Base-by-base conservation (phyloP, 2,329 filamentous ascomycete genomes). In the Plectosphaerella cucumerina region DNA sequence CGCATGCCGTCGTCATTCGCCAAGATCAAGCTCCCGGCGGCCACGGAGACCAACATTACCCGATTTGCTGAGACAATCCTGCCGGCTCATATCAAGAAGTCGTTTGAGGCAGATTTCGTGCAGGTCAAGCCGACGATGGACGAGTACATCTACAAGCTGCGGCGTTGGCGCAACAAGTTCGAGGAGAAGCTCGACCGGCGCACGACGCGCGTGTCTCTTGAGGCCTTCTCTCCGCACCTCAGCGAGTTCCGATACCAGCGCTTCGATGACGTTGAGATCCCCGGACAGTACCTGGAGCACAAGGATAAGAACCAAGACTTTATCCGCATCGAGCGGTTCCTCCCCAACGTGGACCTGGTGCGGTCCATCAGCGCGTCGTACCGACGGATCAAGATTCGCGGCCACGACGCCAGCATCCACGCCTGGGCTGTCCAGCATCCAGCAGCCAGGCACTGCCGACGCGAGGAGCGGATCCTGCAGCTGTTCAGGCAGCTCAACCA, bases 231-330 rank as follows among this genome's bases (percentile, higher is more conserved):
- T 44, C 89, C 90, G 45, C 89, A 96, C 63, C 81, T 99, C 42
- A 96, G 90, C 70, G 94, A 97, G 65, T 99, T 99, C 77, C 82
- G 90, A 37, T 99, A 96, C 76, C 86, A 94, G 67, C 97, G 97
- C 68, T 97, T 99, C 59, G 94, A 99, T 63, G 95, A 99, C 62
- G 93, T 99, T 12, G 94, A 99, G 70, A 85, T 99, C 34, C 95
- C 95, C 3, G 94, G 94, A 1, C 94, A 99, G 66, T 99, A 99
- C 68, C 75, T 97, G 56, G 86, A 96, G 65, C 94, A 97, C 72
- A 95, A 94, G 69, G 95, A 99, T 63, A 99, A 97, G 81, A 99
- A 99, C 68, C 91, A 96, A 61, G 94, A 99, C 67, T 99, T 99
- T 65, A 87, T 99, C 58, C 87, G 92, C 44, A 97, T 99, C 58